These are phyloP conservation scores for Nematocida sp. DNA, from an alignment of 371 early-diverging fungal genomes.

Conservation along the genomic window DNA sequence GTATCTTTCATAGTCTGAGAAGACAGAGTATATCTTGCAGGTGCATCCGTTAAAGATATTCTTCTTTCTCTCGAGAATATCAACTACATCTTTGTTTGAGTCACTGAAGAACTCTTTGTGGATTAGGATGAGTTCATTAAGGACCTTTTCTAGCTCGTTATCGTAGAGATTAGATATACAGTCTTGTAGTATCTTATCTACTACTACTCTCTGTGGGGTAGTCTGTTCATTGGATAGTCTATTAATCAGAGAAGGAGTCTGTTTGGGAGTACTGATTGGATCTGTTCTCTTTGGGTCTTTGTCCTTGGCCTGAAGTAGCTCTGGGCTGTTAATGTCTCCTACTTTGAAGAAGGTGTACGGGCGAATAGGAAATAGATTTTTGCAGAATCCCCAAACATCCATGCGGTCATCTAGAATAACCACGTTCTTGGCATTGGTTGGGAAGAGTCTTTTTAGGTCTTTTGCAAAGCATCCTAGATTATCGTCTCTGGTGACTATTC, in stretches of 20 bases:
- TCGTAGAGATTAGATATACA: slow-evolving; percentile 27
- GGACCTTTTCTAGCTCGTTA: slow-evolving; percentile 35
- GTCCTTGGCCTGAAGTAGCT: slow-evolving; percentile 8
- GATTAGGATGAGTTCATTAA: slow-evolving; percentile 8
- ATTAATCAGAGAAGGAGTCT: neutral
- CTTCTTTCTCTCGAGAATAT: slow-evolving; percentile 38
- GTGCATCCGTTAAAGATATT: slow-evolving; percentile 43
- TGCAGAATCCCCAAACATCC: slow-evolving; percentile 77
- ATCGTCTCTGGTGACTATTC: slow-evolving; percentile 88
- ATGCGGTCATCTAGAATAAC: slow-evolving; percentile 90
- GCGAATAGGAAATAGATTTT: slow-evolving; percentile 55
- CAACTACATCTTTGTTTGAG: neutral
- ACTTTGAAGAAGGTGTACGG: slow-evolving; percentile 56
- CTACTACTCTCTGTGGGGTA: neutral
- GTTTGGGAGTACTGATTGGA: neutral
- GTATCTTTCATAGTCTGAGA: neutral
- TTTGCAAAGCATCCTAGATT: slow-evolving; percentile 75
- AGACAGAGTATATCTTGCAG: neutral
- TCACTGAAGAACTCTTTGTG: slow-evolving; percentile 46
- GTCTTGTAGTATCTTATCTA: neutral
- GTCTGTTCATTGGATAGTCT: neutral
- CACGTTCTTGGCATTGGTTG: slow-evolving; percentile 87
- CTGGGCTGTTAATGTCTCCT: slow-evolving; percentile 61
- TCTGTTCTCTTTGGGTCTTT: neutral
- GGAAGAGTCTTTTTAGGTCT: slow-evolving; percentile 78